Evolutionary conservation across 345 rosid genomes (phyloP).

Genomic region (Sonneratia alba): DNA sequence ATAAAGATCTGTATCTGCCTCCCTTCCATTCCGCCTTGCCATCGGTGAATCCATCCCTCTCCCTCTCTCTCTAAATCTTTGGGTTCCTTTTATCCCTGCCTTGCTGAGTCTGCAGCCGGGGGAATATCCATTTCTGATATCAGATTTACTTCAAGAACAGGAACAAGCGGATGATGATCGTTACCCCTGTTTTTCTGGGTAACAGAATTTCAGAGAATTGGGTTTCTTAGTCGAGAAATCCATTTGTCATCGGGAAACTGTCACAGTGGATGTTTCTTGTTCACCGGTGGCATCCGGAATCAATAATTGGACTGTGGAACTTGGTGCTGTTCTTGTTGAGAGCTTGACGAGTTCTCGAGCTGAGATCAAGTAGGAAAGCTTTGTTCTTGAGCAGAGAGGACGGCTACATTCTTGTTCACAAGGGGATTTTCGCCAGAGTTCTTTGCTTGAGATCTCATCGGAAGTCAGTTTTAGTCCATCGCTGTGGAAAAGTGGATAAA

Average conservation of each 20-base stretch:
- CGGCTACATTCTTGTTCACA: not conserved
- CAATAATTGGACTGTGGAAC: too few species aligned
- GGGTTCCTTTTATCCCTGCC: not conserved
- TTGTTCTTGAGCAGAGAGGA: not conserved
- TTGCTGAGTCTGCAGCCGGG: not conserved
- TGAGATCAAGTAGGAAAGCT: not conserved
- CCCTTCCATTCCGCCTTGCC: not conserved
- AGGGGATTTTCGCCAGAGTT: not conserved
- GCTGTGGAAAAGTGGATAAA: slow-evolving; percentile 33
- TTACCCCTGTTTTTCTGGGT: too few species aligned
- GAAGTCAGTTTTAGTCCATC: not conserved
- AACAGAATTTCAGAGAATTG: too few species aligned
- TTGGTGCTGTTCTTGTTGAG: too few species aligned
- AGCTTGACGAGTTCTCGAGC: not conserved
- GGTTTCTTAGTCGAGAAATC: too few species aligned
- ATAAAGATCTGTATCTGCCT: not conserved
- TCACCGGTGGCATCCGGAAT: too few species aligned
- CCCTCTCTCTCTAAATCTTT: not conserved
- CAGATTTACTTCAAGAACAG: too few species aligned
- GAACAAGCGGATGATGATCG: too few species aligned
- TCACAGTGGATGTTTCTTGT: too few species aligned
- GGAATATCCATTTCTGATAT: too few species aligned
- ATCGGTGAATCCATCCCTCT: not conserved
- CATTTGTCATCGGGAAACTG: too few species aligned
- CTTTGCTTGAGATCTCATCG: too few species aligned